Evolutionary conservation across 805 yeast genomes (phyloP), one percentile per base, ranked within the genome.

Genomic region (Helenozyma rhizophorensis): DNA sequence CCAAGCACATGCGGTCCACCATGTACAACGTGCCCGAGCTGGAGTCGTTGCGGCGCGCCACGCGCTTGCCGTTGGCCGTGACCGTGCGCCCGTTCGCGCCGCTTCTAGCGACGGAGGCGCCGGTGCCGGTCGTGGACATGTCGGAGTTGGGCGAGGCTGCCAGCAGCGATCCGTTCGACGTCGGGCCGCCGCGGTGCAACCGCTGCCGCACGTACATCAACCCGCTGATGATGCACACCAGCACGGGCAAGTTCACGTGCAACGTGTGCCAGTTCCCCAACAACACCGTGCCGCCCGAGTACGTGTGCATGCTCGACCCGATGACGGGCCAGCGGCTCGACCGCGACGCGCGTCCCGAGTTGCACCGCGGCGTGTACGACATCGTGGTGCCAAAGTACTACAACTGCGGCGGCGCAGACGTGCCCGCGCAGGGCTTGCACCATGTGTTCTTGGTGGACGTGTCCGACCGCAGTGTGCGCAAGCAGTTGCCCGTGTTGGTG

Each of bases 181-280:
- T 54, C 15, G 86, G 87, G 1, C 95, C 96, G 0, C 80, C 94
- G 21, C 74, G 99, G 46, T 93, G 99, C 60, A 74, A 77, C 45
- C 80, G 97, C 41, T 93, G 99, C 62, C 76, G 96, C 35, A 76
- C 96, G 1, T 93, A 88, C 56, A 70, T 88, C 41, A 93, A 90
- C 54, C 94, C 97, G 3, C 74, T 79, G 13, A 82, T 84, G 78
- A 79, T 74, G 40, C 79, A 76, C 44, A 69, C 76, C 5, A 72
- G 70, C 34, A 79, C 80, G 17, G 74, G 78, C 26, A 65, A 62
- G 36, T 83, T 86, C 58, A 68, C 76, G 9, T 93, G 98, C 67
- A 90, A 90, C 58, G 74, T 93, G 50, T 93, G 98, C 62, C 78
- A 78, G 40, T 83, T 83, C 46, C 58, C 68, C 11, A 74, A 86